Evolutionary conservation across 2,329 filamentous ascomycete genomes (phyloP).

Genomic region (Clarireedia sp.): DNA sequence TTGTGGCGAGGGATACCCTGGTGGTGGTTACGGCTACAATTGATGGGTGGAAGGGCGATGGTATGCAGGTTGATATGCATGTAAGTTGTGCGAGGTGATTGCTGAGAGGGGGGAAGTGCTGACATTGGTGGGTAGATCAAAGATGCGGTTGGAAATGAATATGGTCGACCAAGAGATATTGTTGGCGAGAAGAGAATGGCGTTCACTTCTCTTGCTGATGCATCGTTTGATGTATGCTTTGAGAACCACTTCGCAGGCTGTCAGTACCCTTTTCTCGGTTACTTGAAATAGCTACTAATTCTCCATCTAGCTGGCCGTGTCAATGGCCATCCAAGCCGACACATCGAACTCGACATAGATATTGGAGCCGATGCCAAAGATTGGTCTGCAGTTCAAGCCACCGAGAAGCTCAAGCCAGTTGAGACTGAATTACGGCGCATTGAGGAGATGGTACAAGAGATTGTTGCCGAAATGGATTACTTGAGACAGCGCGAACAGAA

Average conservation of each 20-base stretch:
- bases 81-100: slow-evolving; percentile 43
- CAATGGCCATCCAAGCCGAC: slow-evolving; percentile 43
- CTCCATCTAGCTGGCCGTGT: slow-evolving; percentile 1
- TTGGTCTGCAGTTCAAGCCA: slow-evolving; percentile 92
- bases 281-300: neutral
- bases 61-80: slow-evolving; percentile 89
- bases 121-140: slow-evolving; percentile 57
- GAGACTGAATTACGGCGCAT: slow-evolving; percentile 90
- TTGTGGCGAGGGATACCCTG: slow-evolving; percentile 82
- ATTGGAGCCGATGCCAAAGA: slow-evolving; percentile 63
- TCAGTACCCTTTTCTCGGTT: slow-evolving; percentile 38
- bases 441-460: slow-evolving; percentile 81
- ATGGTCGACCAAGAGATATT: slow-evolving; percentile 83
- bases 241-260: slow-evolving; percentile 70
- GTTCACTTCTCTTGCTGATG: slow-evolving; percentile 87
- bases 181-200: slow-evolving; percentile 76
- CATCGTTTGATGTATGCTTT: slow-evolving; percentile 94
- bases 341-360: slow-evolving; percentile 43
- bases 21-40: slow-evolving; percentile 92
- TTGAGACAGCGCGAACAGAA: slow-evolving; percentile 84
- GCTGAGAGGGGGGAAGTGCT: neutral
- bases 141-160: slow-evolving; percentile 93
- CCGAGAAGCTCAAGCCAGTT: slow-evolving; percentile 95
- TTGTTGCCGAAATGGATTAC: slow-evolving; percentile 95
- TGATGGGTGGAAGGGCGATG: slow-evolving; percentile 80